phyloP scores from a whole-genome alignment of 306 rosid species.

The Boehmeria nivea region DNA sequence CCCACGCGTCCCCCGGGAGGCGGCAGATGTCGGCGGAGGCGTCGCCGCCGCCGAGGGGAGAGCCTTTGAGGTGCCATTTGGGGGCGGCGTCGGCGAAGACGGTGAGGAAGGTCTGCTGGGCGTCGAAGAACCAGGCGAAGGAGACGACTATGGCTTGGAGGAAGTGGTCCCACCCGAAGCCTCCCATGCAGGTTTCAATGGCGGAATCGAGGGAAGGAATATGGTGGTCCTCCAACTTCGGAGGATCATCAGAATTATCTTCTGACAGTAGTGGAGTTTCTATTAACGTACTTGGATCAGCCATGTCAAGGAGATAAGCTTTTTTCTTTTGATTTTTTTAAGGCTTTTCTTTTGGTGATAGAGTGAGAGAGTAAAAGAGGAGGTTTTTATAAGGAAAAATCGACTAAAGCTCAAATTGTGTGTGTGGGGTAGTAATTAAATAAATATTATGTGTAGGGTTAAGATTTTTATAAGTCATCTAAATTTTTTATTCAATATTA shows the following conservation, averaged over 20 bases:
- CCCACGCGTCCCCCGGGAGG: constrained; percentile 34
- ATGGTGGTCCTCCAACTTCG: not conserved
- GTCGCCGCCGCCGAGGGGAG: constrained; percentile 10
- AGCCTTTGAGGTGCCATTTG: constrained; percentile 40
- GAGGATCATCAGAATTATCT: constrained; percentile 3
- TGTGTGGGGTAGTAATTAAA: no score
- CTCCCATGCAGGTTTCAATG: constrained; percentile 39
- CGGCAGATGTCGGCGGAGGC: constrained; percentile 28
- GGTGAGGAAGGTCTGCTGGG: constrained; percentile 52
- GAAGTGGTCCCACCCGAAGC: constrained; percentile 41
- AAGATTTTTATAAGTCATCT: no score
- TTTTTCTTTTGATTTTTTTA: not conserved
- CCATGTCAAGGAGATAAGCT: constrained; percentile 1
- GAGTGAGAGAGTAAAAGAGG: no score
- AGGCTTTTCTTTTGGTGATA: no score
- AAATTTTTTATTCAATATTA: no score
- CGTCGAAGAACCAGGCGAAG: constrained; percentile 52
- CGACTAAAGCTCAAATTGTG: no score
- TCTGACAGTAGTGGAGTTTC: constrained; percentile 23
- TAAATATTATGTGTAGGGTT: no score
- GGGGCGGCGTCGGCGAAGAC: constrained; percentile 57
- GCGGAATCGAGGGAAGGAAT: constrained; percentile 44
- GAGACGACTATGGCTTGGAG: constrained; percentile 46
- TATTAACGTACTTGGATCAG: constrained; percentile 19
- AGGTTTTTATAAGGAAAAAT: no score